phyloP scores from a whole-genome alignment of 495 filamentous ascomycete species.

The Neurospora sp. region DNA sequence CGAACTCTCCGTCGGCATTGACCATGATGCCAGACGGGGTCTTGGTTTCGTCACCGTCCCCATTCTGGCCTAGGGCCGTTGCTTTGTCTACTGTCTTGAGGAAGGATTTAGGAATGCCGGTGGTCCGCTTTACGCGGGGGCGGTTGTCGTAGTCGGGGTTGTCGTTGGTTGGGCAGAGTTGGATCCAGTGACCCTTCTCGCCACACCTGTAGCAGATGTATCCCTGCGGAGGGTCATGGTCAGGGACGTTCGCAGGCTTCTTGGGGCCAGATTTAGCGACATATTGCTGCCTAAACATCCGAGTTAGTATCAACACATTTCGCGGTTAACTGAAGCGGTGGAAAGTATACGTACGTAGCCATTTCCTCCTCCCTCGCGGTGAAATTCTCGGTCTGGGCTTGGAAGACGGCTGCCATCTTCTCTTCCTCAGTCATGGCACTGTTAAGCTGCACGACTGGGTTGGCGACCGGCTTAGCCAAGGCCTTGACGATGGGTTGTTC shows the following conservation, averaged over 20 bases:
- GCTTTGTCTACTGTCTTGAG: slow-evolving; percentile 91
- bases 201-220: slow-evolving; percentile 98
- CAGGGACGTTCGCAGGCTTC: slow-evolving; percentile 67
- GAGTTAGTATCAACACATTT: slow-evolving; percentile 27
- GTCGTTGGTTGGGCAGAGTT: slow-evolving; percentile 92
- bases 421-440: slow-evolving; percentile 81
- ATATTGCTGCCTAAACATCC: slow-evolving; percentile 36
- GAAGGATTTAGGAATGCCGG: slow-evolving; percentile 88
- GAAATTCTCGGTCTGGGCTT: slow-evolving; percentile 77
- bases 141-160: slow-evolving; percentile 90
- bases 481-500: slow-evolving; percentile 45
- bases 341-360: slow-evolving; percentile 62
- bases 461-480: slow-evolving; percentile 42
- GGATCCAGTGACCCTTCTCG: slow-evolving; percentile 98
- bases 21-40: slow-evolving; percentile 86
- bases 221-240: slow-evolving; percentile 80
- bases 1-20: slow-evolving; percentile 93
- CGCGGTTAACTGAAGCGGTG: not conserved
- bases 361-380: slow-evolving; percentile 81
- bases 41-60: slow-evolving; percentile 63
- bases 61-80: slow-evolving; percentile 58
- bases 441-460: slow-evolving; percentile 49
- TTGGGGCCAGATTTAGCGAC: slow-evolving; percentile 43
- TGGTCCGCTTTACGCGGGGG: slow-evolving; percentile 86
- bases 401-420: slow-evolving; percentile 80